phyloP scores from a whole-genome alignment of 2,329 filamentous ascomycete genomes.

The Verticillium albo-atrum region DNA sequence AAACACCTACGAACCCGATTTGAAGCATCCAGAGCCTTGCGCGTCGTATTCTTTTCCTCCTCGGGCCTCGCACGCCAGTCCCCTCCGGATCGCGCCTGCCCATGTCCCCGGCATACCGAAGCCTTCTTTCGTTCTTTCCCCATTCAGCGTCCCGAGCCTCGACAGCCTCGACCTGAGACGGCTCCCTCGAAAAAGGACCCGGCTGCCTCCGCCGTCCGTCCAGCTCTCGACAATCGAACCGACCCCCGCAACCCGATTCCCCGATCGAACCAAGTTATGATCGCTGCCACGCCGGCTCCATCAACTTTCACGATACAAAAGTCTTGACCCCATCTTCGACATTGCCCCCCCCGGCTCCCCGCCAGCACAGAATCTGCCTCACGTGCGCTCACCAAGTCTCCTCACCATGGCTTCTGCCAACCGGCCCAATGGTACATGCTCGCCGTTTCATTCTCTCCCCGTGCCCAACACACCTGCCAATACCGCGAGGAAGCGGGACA shows the following conservation, averaged over 20 bases:
- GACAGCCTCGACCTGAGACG: not conserved
- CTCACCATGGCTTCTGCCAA: slow-evolving; percentile 11
- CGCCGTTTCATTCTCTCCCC: not conserved
- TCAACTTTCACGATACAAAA: not conserved
- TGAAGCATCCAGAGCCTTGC: not conserved
- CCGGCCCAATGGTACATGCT: slow-evolving; percentile 8
- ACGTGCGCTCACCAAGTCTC: not conserved
- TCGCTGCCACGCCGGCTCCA: slow-evolving; percentile 4
- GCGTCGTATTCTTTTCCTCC: not conserved
- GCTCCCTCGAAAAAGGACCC: not conserved
- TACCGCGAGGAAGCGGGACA: not conserved
- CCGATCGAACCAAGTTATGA: slow-evolving; percentile 5
- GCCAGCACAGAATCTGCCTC: not conserved
- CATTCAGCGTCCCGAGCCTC: not conserved
- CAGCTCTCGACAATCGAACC: not conserved
- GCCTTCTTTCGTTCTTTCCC: not conserved
- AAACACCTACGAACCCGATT: too few species aligned
- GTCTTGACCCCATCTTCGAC: not conserved
- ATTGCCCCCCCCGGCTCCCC: not conserved
- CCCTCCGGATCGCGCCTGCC: not conserved
- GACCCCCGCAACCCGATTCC: not conserved
- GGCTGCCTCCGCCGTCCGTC: not conserved
- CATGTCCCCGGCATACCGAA: not conserved
- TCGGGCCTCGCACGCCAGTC: not conserved
- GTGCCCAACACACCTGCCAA: not conserved